Base-by-base conservation (phyloP, 2,329 filamentous ascomycete genomes). In the Arthrinium phaeospermum region DNA sequence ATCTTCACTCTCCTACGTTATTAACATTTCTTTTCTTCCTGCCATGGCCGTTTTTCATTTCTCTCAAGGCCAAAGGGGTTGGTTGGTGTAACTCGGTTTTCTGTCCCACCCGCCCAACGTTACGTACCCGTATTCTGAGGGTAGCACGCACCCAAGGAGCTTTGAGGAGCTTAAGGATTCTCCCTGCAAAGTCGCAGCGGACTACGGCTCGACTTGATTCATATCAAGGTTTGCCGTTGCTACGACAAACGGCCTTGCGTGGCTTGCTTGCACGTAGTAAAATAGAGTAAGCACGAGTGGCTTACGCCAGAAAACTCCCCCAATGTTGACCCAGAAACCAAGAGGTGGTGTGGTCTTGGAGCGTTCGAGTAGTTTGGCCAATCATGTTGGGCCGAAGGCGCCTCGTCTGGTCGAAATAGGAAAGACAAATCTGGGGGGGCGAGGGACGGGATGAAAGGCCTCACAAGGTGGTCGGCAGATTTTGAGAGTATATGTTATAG, bases 361-460 rank as follows among this genome's bases (percentile, higher is more conserved):
- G 27, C 22, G 30, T 8, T 37, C 7, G 16, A 37, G 53, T 41
- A 37, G 34, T 64, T 13, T 37, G 57, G 34, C 57, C 57, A 64
- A 64, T 64, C 57, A 64, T 41, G 34, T 41, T 22, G 10, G 57
- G 19, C 57, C 57, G 19, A n/a, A 14, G 19, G 34, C 57, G 57
- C 57, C 57, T 64, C 57, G 34, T 64, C 19, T 64, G 57, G 57
- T 64, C 57, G 30, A 10, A 64, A 41, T 64, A 64, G 57, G 57
- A 64, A 64, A 64, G 57, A 41, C 1, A 34, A 12, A 64, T 12
- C 22, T 41, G n/a, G 30, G 53, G 4, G n/a, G 46, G n/a, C 22
- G 46, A 8, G 22, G 22, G 22, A 49, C 46, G 51, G 14, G 30
- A 30, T 30, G 24, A 7, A 53, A 7, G 51, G 30, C 51, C 51